phyloP scores from a whole-genome alignment of 176 grass and related monocot species.

The Saccharum officinarum region DNA sequence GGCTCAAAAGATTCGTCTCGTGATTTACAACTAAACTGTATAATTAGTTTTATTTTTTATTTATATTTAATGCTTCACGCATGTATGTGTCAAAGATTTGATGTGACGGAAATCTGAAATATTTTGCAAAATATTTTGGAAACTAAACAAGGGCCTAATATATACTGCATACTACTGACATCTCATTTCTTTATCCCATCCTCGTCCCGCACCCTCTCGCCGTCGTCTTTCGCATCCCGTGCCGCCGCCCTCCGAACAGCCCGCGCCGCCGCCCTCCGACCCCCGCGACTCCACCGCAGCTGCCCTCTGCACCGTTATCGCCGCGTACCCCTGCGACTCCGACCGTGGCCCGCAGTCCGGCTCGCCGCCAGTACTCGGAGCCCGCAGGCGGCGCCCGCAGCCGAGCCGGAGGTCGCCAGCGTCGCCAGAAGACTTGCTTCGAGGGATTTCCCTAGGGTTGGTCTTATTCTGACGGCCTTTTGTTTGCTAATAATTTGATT shows the following conservation, averaged over 20 bases:
- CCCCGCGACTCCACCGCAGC: neutral
- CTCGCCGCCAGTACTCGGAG: neutral
- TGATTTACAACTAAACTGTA: no score
- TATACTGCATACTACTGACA: no score
- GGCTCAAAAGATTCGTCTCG: no score
- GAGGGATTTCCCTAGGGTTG: neutral
- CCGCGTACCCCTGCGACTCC: neutral
- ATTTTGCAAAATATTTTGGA: no score
- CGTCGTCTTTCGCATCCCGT: neutral
- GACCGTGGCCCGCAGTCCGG: neutral
- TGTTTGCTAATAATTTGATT: neutral
- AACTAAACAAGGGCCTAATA: no score
- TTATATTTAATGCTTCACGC: no score
- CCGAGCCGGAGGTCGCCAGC: neutral
- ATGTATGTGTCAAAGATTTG: no score
- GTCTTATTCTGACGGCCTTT: neutral
- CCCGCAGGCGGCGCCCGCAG: neutral
- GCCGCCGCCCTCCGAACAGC: neutral
- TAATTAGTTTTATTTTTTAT: no score
- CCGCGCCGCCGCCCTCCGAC: neutral
- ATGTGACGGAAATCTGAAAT: no score
- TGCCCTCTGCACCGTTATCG: neutral
- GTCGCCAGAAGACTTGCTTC: neutral
- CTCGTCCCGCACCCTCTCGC: neutral
- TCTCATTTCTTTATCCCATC: neutral